Evolutionary conservation across 257 asterid species (phyloP).

Genomic region (Solanum clarkiae): DNA sequence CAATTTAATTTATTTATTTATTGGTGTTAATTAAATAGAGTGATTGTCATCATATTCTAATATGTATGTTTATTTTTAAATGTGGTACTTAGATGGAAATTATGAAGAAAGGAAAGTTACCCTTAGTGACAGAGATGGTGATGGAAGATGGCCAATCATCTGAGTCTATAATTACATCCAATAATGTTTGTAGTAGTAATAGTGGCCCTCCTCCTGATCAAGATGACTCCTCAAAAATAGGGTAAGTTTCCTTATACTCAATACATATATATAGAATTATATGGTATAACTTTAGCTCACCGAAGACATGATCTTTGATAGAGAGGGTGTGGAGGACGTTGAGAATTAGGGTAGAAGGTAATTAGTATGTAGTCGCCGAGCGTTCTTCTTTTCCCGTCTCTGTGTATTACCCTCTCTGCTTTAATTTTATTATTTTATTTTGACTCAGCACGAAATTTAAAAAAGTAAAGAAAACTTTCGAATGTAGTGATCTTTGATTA

Average conservation of each 20-base stretch:
- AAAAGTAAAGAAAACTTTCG: accelerated
- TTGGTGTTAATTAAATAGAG: background rate
- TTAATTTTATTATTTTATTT: background rate
- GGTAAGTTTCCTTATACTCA: conserved; percentile 5
- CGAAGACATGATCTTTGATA: background rate
- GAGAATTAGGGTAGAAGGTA: background rate
- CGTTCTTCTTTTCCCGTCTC: background rate
- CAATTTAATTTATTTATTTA: background rate
- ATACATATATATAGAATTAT: background rate
- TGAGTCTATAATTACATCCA: conserved; percentile 13
- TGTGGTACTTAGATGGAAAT: conserved; percentile 6
- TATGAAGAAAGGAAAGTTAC: conserved; percentile 11
- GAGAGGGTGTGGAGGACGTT: background rate
- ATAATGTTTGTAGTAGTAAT: conserved; percentile 11
- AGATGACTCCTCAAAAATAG: conserved; percentile 24
- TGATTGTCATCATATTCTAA: background rate
- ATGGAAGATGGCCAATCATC: conserved; percentile 33
- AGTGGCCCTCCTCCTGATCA: conserved; percentile 21
- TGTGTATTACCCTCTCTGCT: background rate
- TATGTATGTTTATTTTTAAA: background rate
- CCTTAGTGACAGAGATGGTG: background rate
- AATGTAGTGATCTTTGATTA: background rate
- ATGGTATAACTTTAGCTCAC: background rate
- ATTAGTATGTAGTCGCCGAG: background rate
- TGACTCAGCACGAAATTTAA: background rate